Conservation (phyloP, 495 filamentous ascomycete genomes). For the Penicillium subrubescens region DNA sequence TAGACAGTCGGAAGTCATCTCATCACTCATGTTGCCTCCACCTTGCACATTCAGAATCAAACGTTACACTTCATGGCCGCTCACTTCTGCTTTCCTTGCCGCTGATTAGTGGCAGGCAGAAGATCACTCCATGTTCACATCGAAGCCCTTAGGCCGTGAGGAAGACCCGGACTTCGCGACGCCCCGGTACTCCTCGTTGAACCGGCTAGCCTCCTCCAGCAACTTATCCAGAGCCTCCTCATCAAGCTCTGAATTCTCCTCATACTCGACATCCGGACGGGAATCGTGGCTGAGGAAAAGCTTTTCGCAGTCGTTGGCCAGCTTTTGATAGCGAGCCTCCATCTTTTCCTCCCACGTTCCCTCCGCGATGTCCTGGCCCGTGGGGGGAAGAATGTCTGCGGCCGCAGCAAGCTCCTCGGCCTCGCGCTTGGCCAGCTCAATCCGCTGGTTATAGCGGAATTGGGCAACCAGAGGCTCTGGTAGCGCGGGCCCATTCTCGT, state of each 20-base stretch:
- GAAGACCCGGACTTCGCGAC: neutral
- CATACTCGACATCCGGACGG: neutral
- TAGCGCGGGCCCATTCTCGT: neutral
- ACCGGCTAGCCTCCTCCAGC: neutral
- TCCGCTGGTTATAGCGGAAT: neutral
- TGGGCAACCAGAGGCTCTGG: neutral
- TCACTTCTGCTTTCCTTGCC: neutral
- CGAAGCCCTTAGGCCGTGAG: neutral
- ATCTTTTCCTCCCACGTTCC: neutral
- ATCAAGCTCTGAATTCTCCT: neutral
- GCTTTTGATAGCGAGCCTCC: neutral
- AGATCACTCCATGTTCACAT: neutral
- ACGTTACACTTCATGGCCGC: neutral
- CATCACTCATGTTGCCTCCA: neutral
- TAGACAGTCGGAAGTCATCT: neutral
- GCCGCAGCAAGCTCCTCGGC: neutral
- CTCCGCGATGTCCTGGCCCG: neutral
- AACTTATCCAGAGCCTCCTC: neutral
- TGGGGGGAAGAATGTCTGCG: neutral
- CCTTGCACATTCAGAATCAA: neutral
- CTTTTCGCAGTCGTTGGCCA: neutral
- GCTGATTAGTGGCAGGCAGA: neutral
- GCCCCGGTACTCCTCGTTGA: neutral
- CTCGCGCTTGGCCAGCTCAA: neutral
- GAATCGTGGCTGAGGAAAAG: neutral